Conservation (phyloP, 192 early-diverging fungal genomes). For the Backusella circina region DNA sequence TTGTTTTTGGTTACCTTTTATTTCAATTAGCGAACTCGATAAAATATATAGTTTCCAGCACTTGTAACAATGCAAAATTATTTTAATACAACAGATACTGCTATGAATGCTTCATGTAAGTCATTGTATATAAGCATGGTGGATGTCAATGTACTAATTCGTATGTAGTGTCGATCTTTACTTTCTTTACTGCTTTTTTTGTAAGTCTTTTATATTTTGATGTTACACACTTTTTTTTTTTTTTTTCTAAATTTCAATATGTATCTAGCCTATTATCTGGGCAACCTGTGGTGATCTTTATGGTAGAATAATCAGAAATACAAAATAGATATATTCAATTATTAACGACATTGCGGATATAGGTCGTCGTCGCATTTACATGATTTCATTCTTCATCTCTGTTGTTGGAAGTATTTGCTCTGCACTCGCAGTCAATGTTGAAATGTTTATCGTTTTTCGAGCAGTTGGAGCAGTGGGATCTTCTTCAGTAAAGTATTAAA, state of each 20-base stretch:
- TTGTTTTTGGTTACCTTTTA: not conserved
- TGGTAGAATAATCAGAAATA: not conserved
- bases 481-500: slow-evolving; percentile 13
- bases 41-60: slow-evolving; percentile 21
- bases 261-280: slow-evolving; percentile 21
- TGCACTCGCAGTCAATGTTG: slow-evolving; percentile 23
- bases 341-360: not conserved
- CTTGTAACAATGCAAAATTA: slow-evolving; percentile 20
- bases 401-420: slow-evolving; percentile 23
- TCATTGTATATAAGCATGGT: not conserved
- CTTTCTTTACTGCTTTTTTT: slow-evolving; percentile 29
- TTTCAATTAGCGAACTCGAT: not conserved
- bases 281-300: slow-evolving; percentile 24
- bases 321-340: not conserved
- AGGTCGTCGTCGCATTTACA: slow-evolving; percentile 31
- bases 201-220: slow-evolving; percentile 5
- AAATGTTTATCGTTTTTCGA: slow-evolving; percentile 26
- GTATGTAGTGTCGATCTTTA: slow-evolving; percentile 24
- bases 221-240: not conserved
- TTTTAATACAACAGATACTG: slow-evolving; percentile 22
- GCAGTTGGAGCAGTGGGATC: slow-evolving; percentile 25
- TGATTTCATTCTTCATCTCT: slow-evolving; percentile 25
- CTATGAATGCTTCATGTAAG: slow-evolving; percentile 28
- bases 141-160: no score
- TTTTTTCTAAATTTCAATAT: not conserved